Evolutionary conservation across 768 basidiomycete genomes (phyloP), one percentile per base, ranked within the genome.

Genomic region (Mycena galopus): DNA sequence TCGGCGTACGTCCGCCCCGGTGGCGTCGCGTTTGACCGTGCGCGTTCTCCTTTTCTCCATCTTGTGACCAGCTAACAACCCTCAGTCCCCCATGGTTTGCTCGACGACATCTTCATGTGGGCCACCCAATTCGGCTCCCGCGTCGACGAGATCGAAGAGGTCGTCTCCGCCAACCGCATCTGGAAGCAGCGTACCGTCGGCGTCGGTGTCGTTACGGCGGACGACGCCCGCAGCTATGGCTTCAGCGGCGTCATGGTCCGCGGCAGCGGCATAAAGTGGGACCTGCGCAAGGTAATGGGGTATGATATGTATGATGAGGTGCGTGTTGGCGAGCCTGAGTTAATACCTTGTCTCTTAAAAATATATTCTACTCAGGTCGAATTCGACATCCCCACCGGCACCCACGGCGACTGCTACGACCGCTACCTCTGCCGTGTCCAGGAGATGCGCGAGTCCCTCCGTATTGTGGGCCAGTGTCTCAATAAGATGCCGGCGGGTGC

Each of bases 41-140:
- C n/a, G n/a, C n/a, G n/a, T n/a, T n/a, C n/a, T n/a, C n/a, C n/a
- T n/a, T n/a, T n/a, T n/a, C n/a, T n/a, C n/a, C n/a, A n/a, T n/a
- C n/a, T n/a, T n/a, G n/a, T n/a, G n/a, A n/a, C n/a, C n/a, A n/a
- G n/a, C n/a, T n/a, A n/a, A n/a, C n/a, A n/a, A n/a, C n/a, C n/a
- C n/a, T n/a, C n/a, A n/a, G n/a, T 99, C 55, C 97, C 97, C 14
- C 97, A 98, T 75, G 97, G 97, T n/a, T 86, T 99, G n/a, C 89
- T 99, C 39, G 94, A 98, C 76, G 97, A 99, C 82, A 98, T 99
- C 79, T 95, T 94, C 90, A 94, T 94, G 79, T 99, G 97, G 97
- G 94, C 94, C 2, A 98, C 97, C 1, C 97, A 98, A 78, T 99
- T 98, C 81, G 83, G 88, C 57, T 91, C 91, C 62, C 90, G 97